phyloP scores from a whole-genome alignment of 495 filamentous ascomycete genomes.

The Lophiostoma macrostomum region DNA sequence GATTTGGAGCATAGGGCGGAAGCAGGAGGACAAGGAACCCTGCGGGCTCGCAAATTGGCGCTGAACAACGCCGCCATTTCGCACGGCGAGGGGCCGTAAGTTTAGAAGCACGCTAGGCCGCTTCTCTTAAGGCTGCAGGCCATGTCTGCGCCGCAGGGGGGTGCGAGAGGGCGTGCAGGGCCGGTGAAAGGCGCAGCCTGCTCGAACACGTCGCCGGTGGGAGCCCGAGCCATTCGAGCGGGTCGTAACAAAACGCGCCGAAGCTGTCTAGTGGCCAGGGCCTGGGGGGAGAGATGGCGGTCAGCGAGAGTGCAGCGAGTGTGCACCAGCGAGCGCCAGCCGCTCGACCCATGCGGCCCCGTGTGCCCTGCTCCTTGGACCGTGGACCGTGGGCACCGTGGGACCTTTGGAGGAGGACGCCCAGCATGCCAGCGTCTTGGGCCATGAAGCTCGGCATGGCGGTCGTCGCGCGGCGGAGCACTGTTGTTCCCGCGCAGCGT shows the following conservation, averaged over 20 bases:
- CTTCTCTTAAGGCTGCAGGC: conserved; percentile 32
- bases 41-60: conserved; percentile 21
- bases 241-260: conserved; percentile 2
- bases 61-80: conserved; percentile 23
- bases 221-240: conserved; percentile 17
- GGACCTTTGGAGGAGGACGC: no score
- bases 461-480: background rate
- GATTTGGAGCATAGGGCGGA: conserved; percentile 30
- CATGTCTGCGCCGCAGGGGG: no score
- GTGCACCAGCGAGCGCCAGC: conserved; percentile 13
- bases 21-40: conserved; percentile 25
- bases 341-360: conserved; percentile 7
- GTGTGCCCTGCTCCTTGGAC: conserved; percentile 12
- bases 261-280: conserved; percentile 1
- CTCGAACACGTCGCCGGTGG: conserved; percentile 2
- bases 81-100: conserved; percentile 30
- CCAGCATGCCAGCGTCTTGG: no score
- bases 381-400: background rate
- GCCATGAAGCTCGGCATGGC: background rate
- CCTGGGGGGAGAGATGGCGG: conserved; percentile 2
- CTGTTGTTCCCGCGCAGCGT: background rate
- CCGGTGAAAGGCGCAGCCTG: conserved; percentile 17
- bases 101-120: conserved; percentile 28
- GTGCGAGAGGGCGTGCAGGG: background rate
- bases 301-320: conserved; percentile 14